A percentile compares a stretch with the other conserved stretches of the same genome.
Evolutionary conservation across 2,329 filamentous ascomycete species (phyloP).

Genomic region (Penicillium sp.): DNA sequence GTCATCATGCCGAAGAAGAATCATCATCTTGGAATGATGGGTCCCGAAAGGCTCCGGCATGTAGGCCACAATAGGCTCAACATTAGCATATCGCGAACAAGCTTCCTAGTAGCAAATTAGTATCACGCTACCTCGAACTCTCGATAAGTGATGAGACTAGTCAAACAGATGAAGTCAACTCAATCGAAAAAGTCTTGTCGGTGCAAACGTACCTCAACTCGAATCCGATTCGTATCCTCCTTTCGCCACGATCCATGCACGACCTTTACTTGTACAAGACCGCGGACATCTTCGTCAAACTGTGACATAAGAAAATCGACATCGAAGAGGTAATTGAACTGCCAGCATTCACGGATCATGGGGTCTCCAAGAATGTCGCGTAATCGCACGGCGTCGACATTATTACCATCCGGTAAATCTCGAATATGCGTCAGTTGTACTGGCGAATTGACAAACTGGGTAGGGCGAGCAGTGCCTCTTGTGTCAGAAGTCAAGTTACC

Average conservation of each 20-base stretch:
- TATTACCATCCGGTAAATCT: constrained; percentile 59
- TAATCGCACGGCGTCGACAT: constrained; percentile 65
- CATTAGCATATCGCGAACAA: constrained; percentile 62
- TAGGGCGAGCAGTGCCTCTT: too few relatives aligned
- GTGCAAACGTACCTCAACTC: constrained; percentile 52
- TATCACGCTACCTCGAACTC: neutral
- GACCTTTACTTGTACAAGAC: constrained; percentile 55
- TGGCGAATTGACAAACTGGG: constrained; percentile 53
- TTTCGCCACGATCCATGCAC: constrained; percentile 66
- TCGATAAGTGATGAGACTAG: neutral
- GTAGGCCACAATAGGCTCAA: constrained; percentile 69
- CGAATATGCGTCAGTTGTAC: constrained; percentile 69
- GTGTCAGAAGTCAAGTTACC: neutral
- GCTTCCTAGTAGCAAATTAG: constrained; percentile 51
- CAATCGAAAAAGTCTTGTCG: neutral
- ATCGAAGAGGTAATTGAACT: constrained; percentile 57
- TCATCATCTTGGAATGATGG: constrained; percentile 82
- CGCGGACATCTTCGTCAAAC: constrained; percentile 57
- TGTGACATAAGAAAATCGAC: constrained; percentile 60
- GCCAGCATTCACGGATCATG: constrained; percentile 63
- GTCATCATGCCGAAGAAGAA: constrained; percentile 75
- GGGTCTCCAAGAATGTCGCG: constrained; percentile 70
- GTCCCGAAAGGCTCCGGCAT: constrained; percentile 85
- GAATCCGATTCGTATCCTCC: constrained; percentile 60
- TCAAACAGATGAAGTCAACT: neutral